Conservation (phyloP, 2,329 filamentous ascomycete species). For the Akanthomyces dipterigenus region DNA sequence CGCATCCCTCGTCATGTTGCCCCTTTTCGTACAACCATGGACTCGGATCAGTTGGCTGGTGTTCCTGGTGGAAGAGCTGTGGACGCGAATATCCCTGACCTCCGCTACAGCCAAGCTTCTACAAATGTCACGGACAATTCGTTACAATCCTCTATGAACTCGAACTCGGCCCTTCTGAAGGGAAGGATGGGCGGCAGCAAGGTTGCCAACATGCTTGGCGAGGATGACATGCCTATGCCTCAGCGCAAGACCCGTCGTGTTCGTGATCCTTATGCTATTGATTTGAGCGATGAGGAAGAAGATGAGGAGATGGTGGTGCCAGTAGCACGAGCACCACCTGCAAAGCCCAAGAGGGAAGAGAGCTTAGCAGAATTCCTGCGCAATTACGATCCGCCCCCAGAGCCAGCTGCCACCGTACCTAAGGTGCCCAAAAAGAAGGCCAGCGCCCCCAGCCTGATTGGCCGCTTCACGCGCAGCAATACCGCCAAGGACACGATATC, state of each 20-base stretch:
- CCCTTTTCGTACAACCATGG: constrained; percentile 78
- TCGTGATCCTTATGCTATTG: constrained; percentile 90
- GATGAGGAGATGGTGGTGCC: constrained; percentile 44
- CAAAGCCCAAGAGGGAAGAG: constrained; percentile 46
- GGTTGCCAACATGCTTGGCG: constrained; percentile 36
- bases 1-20: constrained; percentile 78
- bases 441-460: constrained; percentile 55
- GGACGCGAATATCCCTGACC: constrained; percentile 50
- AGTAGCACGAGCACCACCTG: constrained; percentile 26
- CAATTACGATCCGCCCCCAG: constrained; percentile 59
- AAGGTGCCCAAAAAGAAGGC: constrained; percentile 55
- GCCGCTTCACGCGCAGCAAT: constrained; percentile 42
- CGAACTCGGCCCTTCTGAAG: constrained; percentile 61
- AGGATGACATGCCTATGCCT: constrained; percentile 52
- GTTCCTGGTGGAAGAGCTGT: constrained; percentile 49
- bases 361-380: constrained; percentile 68
- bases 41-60: constrained; percentile 67
- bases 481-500: constrained; percentile 22
- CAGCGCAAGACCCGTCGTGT: constrained; percentile 70
- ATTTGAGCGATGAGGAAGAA: constrained; percentile 65
- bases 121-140: constrained; percentile 53
- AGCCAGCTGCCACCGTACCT: constrained; percentile 33
- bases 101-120: constrained; percentile 51
- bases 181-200: constrained; percentile 28
- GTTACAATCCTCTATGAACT: constrained; percentile 63